Conservation (phyloP, 768 basidiomycete genomes). For the Pleurotus djamor region DNA sequence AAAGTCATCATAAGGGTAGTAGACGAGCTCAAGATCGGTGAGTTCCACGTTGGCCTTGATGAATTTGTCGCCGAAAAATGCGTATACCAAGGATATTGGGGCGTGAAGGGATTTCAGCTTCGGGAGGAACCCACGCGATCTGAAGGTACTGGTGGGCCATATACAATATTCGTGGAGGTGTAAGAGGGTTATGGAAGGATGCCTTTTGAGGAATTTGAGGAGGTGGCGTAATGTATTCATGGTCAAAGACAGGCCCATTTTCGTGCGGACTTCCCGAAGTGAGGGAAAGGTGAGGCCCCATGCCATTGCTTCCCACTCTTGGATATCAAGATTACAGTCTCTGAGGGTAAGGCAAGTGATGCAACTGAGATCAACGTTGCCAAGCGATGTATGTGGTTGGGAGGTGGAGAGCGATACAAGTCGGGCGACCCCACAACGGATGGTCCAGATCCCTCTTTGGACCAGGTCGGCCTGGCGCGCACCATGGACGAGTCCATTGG, state of each 20-base stretch:
- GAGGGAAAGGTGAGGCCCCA: background rate
- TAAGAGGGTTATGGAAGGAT: background rate
- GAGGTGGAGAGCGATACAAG: background rate
- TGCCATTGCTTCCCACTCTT: background rate
- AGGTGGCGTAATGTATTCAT: background rate
- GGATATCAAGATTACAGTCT: background rate
- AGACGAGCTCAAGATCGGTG: background rate
- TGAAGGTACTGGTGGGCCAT: background rate
- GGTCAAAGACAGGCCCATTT: slow-evolving; percentile 10
- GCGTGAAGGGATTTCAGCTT: background rate
- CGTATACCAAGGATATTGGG: background rate
- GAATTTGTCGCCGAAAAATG: background rate
- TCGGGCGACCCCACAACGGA: background rate
- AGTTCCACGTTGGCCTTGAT: background rate
- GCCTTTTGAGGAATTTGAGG: background rate
- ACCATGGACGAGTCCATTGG: background rate
- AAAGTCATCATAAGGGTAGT: background rate
- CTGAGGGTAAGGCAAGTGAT: background rate
- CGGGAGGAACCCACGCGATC: background rate
- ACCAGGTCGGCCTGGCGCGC: background rate
- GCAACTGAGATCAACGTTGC: background rate
- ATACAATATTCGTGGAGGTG: background rate
- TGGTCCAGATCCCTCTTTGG: too few species aligned
- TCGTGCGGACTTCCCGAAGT: slow-evolving; percentile 11
- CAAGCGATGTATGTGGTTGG: background rate